These are phyloP conservation scores for Fusarium xyrophilum DNA, from an alignment of 2,329 filamentous ascomycete species.

Conservation along the genomic window DNA sequence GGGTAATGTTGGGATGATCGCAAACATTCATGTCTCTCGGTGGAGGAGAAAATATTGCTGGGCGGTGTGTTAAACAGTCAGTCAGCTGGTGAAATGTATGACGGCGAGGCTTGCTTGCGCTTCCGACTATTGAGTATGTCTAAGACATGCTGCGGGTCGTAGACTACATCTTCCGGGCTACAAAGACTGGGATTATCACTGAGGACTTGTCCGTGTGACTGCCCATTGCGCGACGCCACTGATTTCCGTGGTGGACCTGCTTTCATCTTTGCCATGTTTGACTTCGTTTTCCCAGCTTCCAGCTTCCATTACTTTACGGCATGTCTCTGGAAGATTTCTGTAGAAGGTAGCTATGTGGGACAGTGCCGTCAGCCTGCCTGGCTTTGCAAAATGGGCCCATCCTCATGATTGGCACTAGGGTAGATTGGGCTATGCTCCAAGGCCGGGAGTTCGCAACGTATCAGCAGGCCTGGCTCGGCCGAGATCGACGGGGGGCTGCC, in stretches of 20 bases:
- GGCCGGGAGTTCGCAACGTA: background rate
- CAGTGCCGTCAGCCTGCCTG: too few relatives aligned
- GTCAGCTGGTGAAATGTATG: background rate
- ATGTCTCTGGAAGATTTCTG: fast-evolving
- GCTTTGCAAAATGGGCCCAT: too few relatives aligned
- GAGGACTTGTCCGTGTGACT: too few relatives aligned
- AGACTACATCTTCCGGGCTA: too few relatives aligned
- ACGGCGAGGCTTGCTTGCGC: background rate
- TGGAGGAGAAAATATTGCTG: fast-evolving
- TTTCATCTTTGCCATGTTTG: background rate
- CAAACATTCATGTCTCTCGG: background rate
- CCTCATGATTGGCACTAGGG: too few relatives aligned
- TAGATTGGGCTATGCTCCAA: too few relatives aligned
- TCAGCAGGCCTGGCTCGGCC: background rate
- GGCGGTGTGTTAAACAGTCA: background rate
- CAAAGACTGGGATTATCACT: background rate
- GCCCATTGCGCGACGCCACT: background rate
- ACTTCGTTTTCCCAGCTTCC: background rate
- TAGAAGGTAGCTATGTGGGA: too few relatives aligned
- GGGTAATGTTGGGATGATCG: too few relatives aligned
- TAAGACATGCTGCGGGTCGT: too few relatives aligned
- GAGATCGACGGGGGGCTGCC: background rate
- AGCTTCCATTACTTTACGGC: fast-evolving
- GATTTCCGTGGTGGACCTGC: background rate
- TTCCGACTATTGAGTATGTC: background rate